These are phyloP conservation scores for Termitomyces sp. DNA, from an alignment of 768 basidiomycete genomes.

Conservation along the genomic window DNA sequence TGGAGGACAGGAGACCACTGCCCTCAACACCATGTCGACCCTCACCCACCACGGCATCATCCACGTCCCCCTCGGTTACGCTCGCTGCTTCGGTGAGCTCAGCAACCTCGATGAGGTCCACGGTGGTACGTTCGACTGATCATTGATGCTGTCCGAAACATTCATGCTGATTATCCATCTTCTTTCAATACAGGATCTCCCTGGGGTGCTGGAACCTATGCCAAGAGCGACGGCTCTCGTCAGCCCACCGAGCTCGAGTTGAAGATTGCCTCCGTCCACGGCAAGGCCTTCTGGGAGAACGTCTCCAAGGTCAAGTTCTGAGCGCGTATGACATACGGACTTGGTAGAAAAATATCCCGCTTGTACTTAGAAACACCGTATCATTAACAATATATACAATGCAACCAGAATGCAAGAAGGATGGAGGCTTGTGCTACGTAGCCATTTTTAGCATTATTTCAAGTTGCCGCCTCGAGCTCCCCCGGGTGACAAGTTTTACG, in stretches of 20 bases:
- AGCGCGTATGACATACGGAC: background rate
- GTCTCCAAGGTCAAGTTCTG: constrained; percentile 41
- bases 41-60: constrained; percentile 71
- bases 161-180: background rate
- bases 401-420: no score
- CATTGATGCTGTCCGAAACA: background rate
- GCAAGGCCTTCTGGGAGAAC: constrained; percentile 51
- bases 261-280: constrained; percentile 57
- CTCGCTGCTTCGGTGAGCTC: constrained; percentile 38
- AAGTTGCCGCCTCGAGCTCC: no score
- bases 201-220: constrained; percentile 78
- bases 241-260: constrained; percentile 58
- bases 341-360: background rate
- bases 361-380: background rate
- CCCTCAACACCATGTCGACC: constrained; percentile 50
- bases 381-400: background rate
- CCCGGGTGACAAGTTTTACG: no score
- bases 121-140: constrained; percentile 46
- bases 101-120: constrained; percentile 50
- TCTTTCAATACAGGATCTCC: constrained; percentile 52
- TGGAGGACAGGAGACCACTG: constrained; percentile 77
- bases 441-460: no score
- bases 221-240: constrained; percentile 54
- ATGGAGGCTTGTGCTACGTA: no score
- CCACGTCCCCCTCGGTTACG: constrained; percentile 74